Evolutionary conservation across 805 yeast species (phyloP), one percentile per base, ranked within the genome.

Genomic region (Cyberlindnera maclurae): DNA sequence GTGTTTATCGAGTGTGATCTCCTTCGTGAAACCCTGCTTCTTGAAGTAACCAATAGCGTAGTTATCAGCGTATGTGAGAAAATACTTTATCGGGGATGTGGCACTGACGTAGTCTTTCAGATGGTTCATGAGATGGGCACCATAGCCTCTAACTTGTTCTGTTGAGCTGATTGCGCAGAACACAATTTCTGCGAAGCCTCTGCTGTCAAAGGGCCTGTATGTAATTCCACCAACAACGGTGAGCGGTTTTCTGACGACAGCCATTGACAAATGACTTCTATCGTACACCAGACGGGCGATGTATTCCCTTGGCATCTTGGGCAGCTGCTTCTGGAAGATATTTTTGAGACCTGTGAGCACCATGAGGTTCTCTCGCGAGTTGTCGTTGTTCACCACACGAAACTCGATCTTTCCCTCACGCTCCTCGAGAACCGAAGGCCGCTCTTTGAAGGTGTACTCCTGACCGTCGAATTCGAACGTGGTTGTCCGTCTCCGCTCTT

Each of bases 171-270:
- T 93, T 20, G 99, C 99, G 73, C 97, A 93, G 54, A 93, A 93
- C 18, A 93, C 99, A 65, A 93, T 93, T 61, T 93, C 99, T 1
- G 98, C 99, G 70, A 93, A 93, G 54, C 77, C 82, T 43, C 95
- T 73, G 38, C 77, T 76, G 55, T 87, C 85, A 61, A 93, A 93
- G 3, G 99, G 99, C 44, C 96, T 71, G 58, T 85, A 89, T 1
- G 99, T 93, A 36, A 93, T 89, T 3, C 99, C 99, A 31, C 99
- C 99, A 7, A 90, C 97, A 13, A 93, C 99, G 0, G 94, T 86
- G 50, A 90, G 65, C 8, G 96, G 96, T 51, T 86, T 88, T 47
- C 95, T 70, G 15, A 93, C 93, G 37, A 93, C 95, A 0, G 99
- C 98, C 74, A 93, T 88, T 0, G 97, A 88, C 29, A 94, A 66